These are phyloP conservation scores for Artemisia tridentata DNA, from an alignment of 129 eudicot species.

Conservation along the genomic window DNA sequence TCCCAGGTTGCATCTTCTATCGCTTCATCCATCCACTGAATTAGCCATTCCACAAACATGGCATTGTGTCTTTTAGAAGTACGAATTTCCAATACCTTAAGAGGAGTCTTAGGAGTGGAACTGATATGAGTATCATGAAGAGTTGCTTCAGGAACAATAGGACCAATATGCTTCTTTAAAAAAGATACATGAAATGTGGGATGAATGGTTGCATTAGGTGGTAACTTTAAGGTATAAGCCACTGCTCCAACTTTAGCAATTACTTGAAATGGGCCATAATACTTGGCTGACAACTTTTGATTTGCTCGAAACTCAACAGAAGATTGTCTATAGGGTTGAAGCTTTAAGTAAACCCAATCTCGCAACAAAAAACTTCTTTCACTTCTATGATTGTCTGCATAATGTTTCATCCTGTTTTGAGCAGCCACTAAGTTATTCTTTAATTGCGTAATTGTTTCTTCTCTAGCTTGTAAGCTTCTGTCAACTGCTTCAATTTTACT, in stretches of 20 bases:
- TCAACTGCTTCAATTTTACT: background rate
- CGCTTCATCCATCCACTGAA: background rate
- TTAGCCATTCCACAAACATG: background rate
- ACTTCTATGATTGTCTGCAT: background rate
- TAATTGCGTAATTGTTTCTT: too few species aligned
- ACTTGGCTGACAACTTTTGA: background rate
- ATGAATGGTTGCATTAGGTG: background rate
- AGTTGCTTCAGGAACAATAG: background rate
- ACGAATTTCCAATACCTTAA: background rate
- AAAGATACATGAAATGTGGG: too few species aligned
- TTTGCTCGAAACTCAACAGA: background rate
- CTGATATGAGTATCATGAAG: background rate
- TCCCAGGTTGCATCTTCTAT: background rate
- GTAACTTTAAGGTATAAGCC: background rate
- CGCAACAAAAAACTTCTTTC: background rate
- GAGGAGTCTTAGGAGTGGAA: background rate
- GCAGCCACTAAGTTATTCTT: too few species aligned
- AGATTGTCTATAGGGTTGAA: background rate
- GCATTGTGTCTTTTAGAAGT: background rate
- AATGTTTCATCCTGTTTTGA: too few species aligned
- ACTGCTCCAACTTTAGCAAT: background rate
- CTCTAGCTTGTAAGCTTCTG: too few species aligned
- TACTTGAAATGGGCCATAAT: background rate
- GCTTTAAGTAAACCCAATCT: background rate
- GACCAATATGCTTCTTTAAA: background rate